These are phyloP conservation scores for Apophysomyces trapeziformis DNA, from an alignment of 371 early-diverging fungal genomes.

Conservation along the genomic window DNA sequence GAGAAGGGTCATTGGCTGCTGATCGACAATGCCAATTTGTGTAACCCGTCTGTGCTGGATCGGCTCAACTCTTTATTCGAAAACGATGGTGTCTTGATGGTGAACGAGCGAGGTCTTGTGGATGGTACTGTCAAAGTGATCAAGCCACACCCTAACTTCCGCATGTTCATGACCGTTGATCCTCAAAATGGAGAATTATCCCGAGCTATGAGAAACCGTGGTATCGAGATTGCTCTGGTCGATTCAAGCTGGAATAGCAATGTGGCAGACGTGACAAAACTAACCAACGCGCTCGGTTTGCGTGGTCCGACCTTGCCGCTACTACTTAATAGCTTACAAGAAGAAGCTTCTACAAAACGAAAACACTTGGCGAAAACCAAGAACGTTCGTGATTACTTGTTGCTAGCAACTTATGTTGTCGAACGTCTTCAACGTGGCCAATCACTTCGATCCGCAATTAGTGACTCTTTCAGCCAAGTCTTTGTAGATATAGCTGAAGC, in stretches of 20 bases:
- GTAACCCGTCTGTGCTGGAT: constrained; percentile 95
- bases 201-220: constrained; percentile 97
- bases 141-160: constrained; percentile 93
- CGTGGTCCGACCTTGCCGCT: constrained; percentile 49
- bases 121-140: constrained; percentile 84
- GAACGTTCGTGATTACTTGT: constrained; percentile 58
- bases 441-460: constrained; percentile 50
- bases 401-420: constrained; percentile 60
- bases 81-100: constrained; percentile 84
- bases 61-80: constrained; percentile 94
- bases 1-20: constrained; percentile 97
- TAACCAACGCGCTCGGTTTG: constrained; percentile 60
- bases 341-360: constrained; percentile 34
- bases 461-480: constrained; percentile 60
- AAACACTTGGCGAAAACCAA: constrained; percentile 44
- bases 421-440: constrained; percentile 77
- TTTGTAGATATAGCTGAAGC: constrained; percentile 45
- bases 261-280: constrained; percentile 44
- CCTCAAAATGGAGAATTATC: constrained; percentile 93
- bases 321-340: constrained; percentile 38
- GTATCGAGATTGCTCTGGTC: constrained; percentile 85
- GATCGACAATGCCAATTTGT: constrained; percentile 98
- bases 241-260: constrained; percentile 53
- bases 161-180: constrained; percentile 98
- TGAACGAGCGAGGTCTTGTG: constrained; percentile 91